Evolutionary conservation across 495 filamentous ascomycete species (phyloP), one percentile per base, ranked within the genome.

Genomic region (Xylaria scruposa): DNA sequence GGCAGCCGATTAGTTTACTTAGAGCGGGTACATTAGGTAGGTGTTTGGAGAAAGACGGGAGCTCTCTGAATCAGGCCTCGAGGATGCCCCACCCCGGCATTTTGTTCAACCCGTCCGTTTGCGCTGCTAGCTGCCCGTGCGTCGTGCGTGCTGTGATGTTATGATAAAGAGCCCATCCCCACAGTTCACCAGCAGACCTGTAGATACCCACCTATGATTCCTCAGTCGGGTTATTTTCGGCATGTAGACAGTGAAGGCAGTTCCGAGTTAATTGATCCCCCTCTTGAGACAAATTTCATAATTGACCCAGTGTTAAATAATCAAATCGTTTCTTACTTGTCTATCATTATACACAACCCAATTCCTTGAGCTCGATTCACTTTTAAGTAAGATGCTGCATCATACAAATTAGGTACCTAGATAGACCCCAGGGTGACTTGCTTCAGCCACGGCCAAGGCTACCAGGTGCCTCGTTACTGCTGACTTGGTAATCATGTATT

Each of bases 21-120:
- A 24, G 49, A 51, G 49, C 49, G 49, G 51, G 51, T 54, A 10
- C 24, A 21, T 24, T 38, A 38, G 36, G 36, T 38, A 29, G 51
- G 51, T 21, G 51, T 54, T 31, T 56, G n/a, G n/a, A 44, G 31
- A 63, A 24, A 24, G 15, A 29, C 36, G 38, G 44, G 26, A 66
- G 46, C 36, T 49, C 46, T 66, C 60, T 44, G 38, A 42, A 63
- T 63, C 60, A 63, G 38, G 60, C 12, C 60, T 44, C 60, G 36
- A 44, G 36, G n/a, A 15, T 29, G 21, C 60, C 60, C 60, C 60
- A 26, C n/a, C 36, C 38, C 60, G 60, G 38, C 60, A 63, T 63
- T 63, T 63, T 63, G 60, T 44, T 63, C 38, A 21, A 63, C 21
- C 36, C 44, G 60, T 63, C 60, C 60, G 38, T 44, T 63, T 63